Base-by-base conservation (phyloP, 768 basidiomycete species). In the Boletellus emodensis region DNA sequence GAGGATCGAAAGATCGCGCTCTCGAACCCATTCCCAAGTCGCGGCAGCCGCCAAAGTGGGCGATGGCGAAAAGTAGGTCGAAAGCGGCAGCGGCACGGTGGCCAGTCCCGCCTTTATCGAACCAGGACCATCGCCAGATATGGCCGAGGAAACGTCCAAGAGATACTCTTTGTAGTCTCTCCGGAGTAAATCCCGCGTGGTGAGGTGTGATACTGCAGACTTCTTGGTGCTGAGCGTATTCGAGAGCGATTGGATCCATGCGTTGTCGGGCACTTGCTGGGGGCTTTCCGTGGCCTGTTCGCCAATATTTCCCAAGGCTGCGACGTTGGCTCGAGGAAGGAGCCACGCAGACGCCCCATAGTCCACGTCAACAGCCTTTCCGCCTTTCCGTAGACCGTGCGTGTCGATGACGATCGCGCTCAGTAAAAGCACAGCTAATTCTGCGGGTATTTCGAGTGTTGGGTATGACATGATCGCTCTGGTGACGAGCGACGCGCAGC, bases 151-250 rank as follows among this genome's bases (percentile, higher is more conserved):
- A 3, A 84, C 76, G 0, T 72, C 67, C 51, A 81, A 67, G 1
- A 67, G 63, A 61, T 93, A 95, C 56, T 95, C 84, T 66, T 99
- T 98, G 75, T 94, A 99, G 70, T 99, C 96, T n/a, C 96, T 74
- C 12, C 92, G 77, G 5, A 99, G 77, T 17, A 97, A 80, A 61
- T 97, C 93, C 49, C 79, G 75, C 0, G 82, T 81, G 8, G 71
- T 72, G 15, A 97, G 75, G 54, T 82, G 77, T 2, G 80, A 79
- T 9, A 98, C 72, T 51, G 85, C 79, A 4, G 60, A 58, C 64
- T 98, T 99, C 69, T 80, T 81, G 2, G 52, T 40, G 24, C 3
- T 60, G 57, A 44, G 71, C 51, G 20, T 92, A 75, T 3, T 67
- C 63, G 33, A 72, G 13, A 91, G 75, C 0, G 71, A 69, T 54